Base-by-base conservation (phyloP, 257 asterid species). In the Jacaranda mimosifolia region DNA sequence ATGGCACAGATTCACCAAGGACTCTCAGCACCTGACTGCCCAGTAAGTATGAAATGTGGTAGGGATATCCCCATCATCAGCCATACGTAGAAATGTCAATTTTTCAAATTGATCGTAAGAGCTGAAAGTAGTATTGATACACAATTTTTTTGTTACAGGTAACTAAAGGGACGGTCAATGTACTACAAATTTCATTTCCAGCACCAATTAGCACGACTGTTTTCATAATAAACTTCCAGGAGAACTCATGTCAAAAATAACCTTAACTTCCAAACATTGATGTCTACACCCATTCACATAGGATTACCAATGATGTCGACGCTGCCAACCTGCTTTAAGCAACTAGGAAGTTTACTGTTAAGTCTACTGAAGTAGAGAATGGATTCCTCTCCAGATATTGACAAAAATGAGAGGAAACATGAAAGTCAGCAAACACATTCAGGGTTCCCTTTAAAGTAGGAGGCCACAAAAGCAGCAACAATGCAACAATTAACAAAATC, bases 331-430 rank as follows among this genome's bases (percentile, higher is more conserved):
- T 59, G 55, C 63, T 58, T 45, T 64, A 3, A 48, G 3, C 36
- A 32, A 32, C 19, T 18, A 48, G 2, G 43, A 8, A 4, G 70
- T 66, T 46, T 51, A 11, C 52, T 9, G 4, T 6, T 5, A 35
- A 57, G 67, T 32, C 72, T 69, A 69, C 74, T 74, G 56, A 67
- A 45, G 21, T 55, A 79, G 18, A 17, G 14, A 45, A 77, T 32
- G 38, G 10, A 43, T 68, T 76, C 86, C 79, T 73, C 87, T 79
- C 86, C 75, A 55, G 17, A 68, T 74, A 77, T 58, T 5, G 58
- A 74, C 87, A 81, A 83, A 86, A 86, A 70, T 26, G 83, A 70
- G 90, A 79, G 85, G 81, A 75, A 58, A 65, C 79, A 19, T 48
- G 73, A 10, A 55, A 52, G 13, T 19, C 8, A 11, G 62, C 60